Base-by-base conservation (phyloP, 1,284 basidiomycete genomes). In the Cryptococcus jaspeensis region DNA sequence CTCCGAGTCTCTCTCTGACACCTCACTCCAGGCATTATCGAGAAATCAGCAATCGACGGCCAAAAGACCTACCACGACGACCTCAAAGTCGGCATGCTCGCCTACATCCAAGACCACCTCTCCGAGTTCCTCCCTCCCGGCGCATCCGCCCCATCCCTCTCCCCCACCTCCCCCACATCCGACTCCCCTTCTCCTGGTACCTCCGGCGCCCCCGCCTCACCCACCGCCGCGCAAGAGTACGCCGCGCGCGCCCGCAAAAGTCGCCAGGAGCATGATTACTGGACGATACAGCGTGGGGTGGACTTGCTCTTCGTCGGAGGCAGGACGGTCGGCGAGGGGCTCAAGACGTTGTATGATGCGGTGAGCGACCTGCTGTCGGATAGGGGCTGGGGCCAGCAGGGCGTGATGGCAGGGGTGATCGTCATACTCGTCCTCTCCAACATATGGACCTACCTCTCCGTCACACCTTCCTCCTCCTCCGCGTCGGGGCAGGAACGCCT, bases 21-120 rank as follows among this genome's bases (percentile, higher is more conserved):
- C 32, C 3, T n/a, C n/a, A n/a, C n/a, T 11, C 20, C 69, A 92
- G 91, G 92, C 55, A 90, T 99, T 67, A 96, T 99, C 69, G 93
- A 97, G 71, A 87, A 85, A 65, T 92, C 89, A 0, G 88, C 85
- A 6, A 86, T 97, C 50, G 94, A 97, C n/a, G 95, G 96, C 2
- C 95, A 99, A 73, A 94, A 89, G 76, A 81, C 83, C 51, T 96
- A 94, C 73, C 92, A 97, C 72, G 72, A 77, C 16, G 92, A 92
- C 43, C 83, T 98, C 5, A 91, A 95, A 63, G 84, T 81, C 61
- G 87, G 86, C 6, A 93, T 98, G 86, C 84, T 90, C 28, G 79
- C 79, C 50, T 95, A 98, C 79, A 93, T 98, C 69, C 83, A 87
- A 59, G 86, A 88, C 52, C 92, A 99, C 74, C 84, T 87, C 56